phyloP scores from a whole-genome alignment of 2,329 filamentous ascomycete genomes.

The Ceratocystis harringtonii region DNA sequence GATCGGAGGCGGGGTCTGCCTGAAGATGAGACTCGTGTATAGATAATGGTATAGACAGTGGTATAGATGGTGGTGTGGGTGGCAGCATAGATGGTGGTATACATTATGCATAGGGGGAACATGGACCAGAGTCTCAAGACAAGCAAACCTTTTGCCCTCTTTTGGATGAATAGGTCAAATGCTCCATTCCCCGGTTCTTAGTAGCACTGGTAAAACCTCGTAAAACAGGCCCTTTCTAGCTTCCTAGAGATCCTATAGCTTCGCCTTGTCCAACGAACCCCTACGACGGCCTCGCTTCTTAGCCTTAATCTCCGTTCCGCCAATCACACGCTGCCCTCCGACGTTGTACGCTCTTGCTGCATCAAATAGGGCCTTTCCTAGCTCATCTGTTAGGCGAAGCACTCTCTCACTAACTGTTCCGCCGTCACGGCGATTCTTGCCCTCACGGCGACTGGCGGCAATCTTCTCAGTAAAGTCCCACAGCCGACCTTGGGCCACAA shows the following conservation, averaged over 20 bases:
- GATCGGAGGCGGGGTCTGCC: no score
- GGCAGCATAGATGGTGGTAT: no score
- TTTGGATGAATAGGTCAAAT: no score
- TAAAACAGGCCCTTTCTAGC: background rate
- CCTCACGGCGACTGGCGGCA: conserved; percentile 66
- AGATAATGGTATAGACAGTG: no score
- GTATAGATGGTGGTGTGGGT: no score
- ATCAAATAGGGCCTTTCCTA: conserved; percentile 57
- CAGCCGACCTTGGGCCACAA: conserved; percentile 58
- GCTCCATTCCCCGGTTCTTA: no score
- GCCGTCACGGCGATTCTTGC: conserved; percentile 91
- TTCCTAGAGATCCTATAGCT: background rate
- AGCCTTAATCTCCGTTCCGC: conserved; percentile 25
- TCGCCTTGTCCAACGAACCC: conserved; percentile 31
- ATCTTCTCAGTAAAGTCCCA: conserved; percentile 92
- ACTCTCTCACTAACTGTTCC: conserved; percentile 76
- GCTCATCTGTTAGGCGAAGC: conserved; percentile 55
- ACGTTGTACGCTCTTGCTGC: conserved; percentile 35
- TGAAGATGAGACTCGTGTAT: no score
- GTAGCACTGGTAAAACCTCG: background rate
- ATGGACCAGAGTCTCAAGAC: no score
- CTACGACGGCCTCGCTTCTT: conserved; percentile 35
- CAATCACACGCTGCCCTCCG: conserved; percentile 35
- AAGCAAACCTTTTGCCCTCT: no score
- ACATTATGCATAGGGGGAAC: no score